phyloP scores from a whole-genome alignment of 495 filamentous ascomycete genomes.

The Annulohypoxylon nitens region DNA sequence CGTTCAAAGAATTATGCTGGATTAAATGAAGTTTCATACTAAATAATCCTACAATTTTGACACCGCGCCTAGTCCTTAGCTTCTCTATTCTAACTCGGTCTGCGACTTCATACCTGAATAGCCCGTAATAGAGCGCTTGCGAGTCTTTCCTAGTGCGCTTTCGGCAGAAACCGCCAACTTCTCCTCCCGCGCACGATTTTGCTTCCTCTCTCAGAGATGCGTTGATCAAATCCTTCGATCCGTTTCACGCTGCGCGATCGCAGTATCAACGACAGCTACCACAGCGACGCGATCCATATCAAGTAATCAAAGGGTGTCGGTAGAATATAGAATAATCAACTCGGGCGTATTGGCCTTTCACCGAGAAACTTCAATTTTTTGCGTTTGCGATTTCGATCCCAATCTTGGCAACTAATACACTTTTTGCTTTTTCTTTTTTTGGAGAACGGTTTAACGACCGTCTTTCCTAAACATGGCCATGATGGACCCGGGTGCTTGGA shows the following conservation, averaged over 20 bases:
- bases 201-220: conserved; percentile 33
- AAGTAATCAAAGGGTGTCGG: background rate
- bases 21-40: conserved; percentile 38
- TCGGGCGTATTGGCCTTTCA: conserved; percentile 2
- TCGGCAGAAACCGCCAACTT: conserved; percentile 27
- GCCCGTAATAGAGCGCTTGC: conserved; percentile 16
- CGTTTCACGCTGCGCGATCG: conserved; percentile 40
- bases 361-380: conserved; percentile 7
- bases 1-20: conserved; percentile 23
- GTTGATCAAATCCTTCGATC: conserved; percentile 29
- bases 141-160: conserved; percentile 19
- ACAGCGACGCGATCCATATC: background rate
- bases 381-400: conserved; percentile 10
- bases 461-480: conserved; percentile 49
- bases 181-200: conserved; percentile 24
- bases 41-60: conserved; percentile 27
- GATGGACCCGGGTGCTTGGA: conserved; percentile 64
- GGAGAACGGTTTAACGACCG: conserved; percentile 5
- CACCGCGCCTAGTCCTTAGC: conserved; percentile 31
- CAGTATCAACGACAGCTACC: conserved; percentile 23
- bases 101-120: conserved; percentile 21
- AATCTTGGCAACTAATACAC: conserved; percentile 11
- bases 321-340: conserved; percentile 9
- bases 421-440: background rate
- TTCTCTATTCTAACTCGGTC: conserved; percentile 18